Base-by-base conservation (phyloP, 345 rosid species). In the Gynandropsis gynandra region DNA sequence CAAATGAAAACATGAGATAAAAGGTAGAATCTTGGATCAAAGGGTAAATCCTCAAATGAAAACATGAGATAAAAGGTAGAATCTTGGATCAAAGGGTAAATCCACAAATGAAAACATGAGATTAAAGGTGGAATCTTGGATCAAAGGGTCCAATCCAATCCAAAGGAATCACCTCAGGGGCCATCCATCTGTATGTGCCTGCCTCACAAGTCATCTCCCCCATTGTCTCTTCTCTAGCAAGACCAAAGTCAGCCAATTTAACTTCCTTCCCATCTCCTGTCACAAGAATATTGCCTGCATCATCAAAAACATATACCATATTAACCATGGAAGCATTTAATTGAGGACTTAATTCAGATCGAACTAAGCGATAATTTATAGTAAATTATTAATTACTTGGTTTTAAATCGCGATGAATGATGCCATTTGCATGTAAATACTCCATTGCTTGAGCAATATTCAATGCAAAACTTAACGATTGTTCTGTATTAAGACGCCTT, bases 351-450 rank as follows among this genome's bases (percentile, higher is more conserved):
- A n/a, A n/a, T n/a, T n/a, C n/a, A n/a, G n/a, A n/a, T n/a, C n/a
- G n/a, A n/a, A n/a, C n/a, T n/a, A n/a, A n/a, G n/a, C n/a, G n/a
- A n/a, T n/a, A n/a, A n/a, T n/a, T n/a, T n/a, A n/a, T 32, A 42
- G 44, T 38, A 7, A n/a, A 45, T 13, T 27, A n/a, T n/a, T n/a
- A n/a, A 43, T 53, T 72, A 85, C 89, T 67, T 14, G 95, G 89
- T 60, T 85, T 79, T 20, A 85, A 46, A 60, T 85, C 89, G 11
- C 86, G 89, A 59, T 81, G 89, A 52, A 85, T 76, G 67, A 85
- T 69, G 69, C 80, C 72, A 37, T 75, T 70, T n/a, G 78, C 73
- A 55, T 85, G 95, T 75, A 85, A 47, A 43, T 41, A 76, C 42
- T 75, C 80, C 95, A 85, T 79, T 35, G 86, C 95, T 58, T 54